Evolutionary conservation across 352 stramenopile species (phyloP).

Genomic region (Pythium scleroteichum): DNA sequence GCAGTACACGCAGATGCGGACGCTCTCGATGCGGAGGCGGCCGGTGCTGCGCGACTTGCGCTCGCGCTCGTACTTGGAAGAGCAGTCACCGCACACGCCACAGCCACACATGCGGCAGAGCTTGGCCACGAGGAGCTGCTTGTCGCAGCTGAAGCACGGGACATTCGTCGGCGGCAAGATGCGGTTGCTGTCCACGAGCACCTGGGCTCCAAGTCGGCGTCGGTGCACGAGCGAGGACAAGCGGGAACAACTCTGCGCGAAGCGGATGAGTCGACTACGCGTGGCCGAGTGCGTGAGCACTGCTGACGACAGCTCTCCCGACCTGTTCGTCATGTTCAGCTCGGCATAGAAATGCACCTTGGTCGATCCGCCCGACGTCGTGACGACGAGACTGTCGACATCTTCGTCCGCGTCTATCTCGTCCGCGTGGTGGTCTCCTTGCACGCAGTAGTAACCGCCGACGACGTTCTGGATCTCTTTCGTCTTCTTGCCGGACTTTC

Average conservation of each 20-base stretch:
- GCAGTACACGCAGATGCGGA: slow-evolving; percentile 53
- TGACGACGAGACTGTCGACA: neutral
- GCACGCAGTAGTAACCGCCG: slow-evolving; percentile 2
- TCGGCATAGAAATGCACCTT: slow-evolving; percentile 22
- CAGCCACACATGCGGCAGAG: slow-evolving; percentile 59
- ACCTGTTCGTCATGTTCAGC: neutral
- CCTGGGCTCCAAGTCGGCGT: slow-evolving; percentile 51
- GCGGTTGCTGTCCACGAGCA: slow-evolving; percentile 34
- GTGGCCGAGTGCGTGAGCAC: neutral
- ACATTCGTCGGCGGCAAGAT: slow-evolving; percentile 45
- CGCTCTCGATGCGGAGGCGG: slow-evolving; percentile 14
- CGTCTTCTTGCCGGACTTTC: neutral
- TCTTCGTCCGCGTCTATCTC: neutral
- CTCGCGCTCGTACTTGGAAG: slow-evolving; percentile 29
- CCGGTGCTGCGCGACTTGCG: neutral
- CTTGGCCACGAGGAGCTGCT: slow-evolving; percentile 41
- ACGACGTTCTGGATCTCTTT: slow-evolving; percentile 16
- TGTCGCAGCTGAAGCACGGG: slow-evolving; percentile 56
- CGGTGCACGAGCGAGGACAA: slow-evolving; percentile 47
- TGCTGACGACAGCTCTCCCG: neutral
- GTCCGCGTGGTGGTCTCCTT: neutral
- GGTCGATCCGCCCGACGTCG: neutral
- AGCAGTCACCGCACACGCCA: slow-evolving; percentile 50
- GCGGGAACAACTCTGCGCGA: slow-evolving; percentile 9
- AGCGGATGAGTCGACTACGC: slow-evolving; percentile 2